phyloP scores from a whole-genome alignment of 129 eudicot genomes.

The Flaveria robusta region DNA sequence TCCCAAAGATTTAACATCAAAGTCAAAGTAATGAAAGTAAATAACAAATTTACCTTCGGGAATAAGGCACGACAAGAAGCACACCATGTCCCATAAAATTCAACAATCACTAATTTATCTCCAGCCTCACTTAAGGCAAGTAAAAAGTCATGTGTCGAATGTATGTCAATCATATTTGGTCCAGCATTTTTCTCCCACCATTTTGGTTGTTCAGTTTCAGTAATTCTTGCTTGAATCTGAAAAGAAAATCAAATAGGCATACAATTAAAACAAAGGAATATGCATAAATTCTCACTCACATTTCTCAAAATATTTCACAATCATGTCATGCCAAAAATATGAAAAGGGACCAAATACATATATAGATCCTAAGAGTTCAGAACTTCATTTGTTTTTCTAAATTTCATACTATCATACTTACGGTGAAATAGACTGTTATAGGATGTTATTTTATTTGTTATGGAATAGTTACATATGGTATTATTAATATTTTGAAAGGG shows the following conservation, averaged over 20 bases:
- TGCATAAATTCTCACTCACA: neutral
- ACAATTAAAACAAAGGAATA: neutral
- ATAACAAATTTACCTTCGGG: slow-evolving; percentile 72
- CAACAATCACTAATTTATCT: slow-evolving; percentile 85
- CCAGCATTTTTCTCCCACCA: slow-evolving; percentile 98
- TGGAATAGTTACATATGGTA: no score
- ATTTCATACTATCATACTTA: no score
- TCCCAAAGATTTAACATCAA: neutral
- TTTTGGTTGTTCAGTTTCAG: slow-evolving; percentile 89
- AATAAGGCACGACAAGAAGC: slow-evolving; percentile 96
- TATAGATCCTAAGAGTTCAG: no score
- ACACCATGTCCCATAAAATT: slow-evolving; percentile 95
- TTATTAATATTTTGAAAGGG: no score
- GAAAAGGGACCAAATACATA: neutral
- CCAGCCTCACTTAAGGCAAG: slow-evolving; percentile 83
- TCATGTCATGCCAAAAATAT: neutral
- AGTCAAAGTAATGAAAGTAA: neutral
- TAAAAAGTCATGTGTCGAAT: slow-evolving; percentile 58
- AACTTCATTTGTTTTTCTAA: no score
- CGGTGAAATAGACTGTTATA: no score
- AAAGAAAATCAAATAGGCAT: neutral
- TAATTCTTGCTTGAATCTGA: slow-evolving; percentile 71
- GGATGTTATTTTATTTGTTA: no score
- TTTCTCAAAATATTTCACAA: no score
- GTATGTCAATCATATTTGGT: slow-evolving; percentile 44